Percentiles rank a stretch among this genome's conserved stretches.
Conservation (phyloP, 108 stramenopile species). For the Nitzschia palea region DNA sequence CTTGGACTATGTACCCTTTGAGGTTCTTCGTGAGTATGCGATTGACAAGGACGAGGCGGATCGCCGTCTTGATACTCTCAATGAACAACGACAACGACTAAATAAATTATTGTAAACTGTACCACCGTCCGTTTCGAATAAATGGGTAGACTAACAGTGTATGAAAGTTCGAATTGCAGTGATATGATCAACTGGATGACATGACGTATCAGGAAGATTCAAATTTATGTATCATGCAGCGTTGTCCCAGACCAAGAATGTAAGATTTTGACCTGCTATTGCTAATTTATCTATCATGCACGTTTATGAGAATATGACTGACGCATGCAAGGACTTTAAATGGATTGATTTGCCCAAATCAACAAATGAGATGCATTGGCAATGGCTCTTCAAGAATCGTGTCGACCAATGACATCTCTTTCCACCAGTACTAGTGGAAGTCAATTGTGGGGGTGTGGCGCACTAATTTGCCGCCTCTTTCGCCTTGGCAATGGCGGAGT, state of each 20-base stretch:
- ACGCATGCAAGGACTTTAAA: no score
- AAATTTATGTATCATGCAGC: no score
- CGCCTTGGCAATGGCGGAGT: slow-evolving; percentile 77
- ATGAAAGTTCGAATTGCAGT: no score
- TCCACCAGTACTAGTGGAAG: not conserved
- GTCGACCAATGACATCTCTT: not conserved
- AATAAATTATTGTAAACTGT: slow-evolving; percentile 48
- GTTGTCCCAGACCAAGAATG: no score
- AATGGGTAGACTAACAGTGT: no score
- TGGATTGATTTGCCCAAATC: slow-evolving; percentile 5
- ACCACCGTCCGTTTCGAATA: no score
- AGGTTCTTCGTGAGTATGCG: slow-evolving; percentile 55
- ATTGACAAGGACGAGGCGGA: slow-evolving; percentile 65
- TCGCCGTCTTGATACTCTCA: slow-evolving; percentile 42
- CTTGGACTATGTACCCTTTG: slow-evolving; percentile 59
- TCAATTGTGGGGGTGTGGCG: not conserved
- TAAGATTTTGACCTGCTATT: no score
- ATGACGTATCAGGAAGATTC: no score
- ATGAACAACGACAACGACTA: slow-evolving; percentile 54
- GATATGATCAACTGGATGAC: no score
- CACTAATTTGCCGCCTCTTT: slow-evolving; percentile 48
- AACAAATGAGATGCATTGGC: not conserved
- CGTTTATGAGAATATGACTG: no score
- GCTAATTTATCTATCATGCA: no score
- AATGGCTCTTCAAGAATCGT: not conserved